Evolutionary conservation across 129 eudicot genomes (phyloP).

Genomic region (Arctium lappa): DNA sequence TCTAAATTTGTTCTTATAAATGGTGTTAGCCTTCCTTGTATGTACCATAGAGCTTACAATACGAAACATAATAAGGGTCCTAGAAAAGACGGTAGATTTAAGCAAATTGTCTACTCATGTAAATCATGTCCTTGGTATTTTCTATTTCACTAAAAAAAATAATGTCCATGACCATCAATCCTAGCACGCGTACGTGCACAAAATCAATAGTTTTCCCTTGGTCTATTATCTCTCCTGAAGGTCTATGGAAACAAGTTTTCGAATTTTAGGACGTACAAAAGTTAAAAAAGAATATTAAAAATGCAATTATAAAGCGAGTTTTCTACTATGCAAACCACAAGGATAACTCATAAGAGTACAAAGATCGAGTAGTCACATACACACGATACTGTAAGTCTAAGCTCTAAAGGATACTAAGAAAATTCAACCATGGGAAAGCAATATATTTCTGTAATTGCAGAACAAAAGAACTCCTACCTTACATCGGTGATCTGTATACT

Average conservation of each 20-base stretch:
- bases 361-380: not conserved
- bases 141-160: not conserved
- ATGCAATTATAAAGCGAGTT: not conserved
- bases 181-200: not conserved
- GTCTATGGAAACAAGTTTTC: not conserved
- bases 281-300: not conserved
- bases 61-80: not conserved
- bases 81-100: not conserved
- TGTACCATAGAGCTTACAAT: not conserved
- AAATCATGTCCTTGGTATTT: not conserved
- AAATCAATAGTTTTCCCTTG: not conserved
- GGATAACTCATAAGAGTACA: not conserved
- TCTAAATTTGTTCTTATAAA: not conserved
- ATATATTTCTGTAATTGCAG: not conserved
- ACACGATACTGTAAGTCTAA: not conserved
- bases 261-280: not conserved
- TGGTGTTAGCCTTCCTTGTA: not conserved
- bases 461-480: not conserved
- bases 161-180: not conserved
- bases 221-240: not conserved
- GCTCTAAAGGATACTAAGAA: not conserved
- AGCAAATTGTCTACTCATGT: not conserved
- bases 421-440: not conserved
- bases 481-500: not conserved
- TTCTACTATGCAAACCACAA: not conserved